Conservation (phyloP, 148 eudicot genomes). For the Rhododendron henanense region DNA sequence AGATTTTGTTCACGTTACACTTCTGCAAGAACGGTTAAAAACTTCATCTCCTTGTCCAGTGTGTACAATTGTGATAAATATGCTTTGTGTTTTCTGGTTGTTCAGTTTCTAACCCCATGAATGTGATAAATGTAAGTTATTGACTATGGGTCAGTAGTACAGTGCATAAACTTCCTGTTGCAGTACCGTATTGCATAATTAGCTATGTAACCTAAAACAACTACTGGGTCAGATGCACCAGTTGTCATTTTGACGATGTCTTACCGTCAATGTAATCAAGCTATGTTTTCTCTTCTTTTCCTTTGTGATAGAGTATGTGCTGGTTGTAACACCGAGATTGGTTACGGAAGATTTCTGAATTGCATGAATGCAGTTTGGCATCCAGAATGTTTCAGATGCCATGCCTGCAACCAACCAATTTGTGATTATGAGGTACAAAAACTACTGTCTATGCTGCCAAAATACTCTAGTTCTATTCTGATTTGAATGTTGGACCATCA, state of each 20-base stretch:
- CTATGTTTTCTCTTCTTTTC: neutral
- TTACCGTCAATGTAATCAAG: neutral
- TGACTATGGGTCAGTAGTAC: neutral
- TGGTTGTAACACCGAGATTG: slow-evolving; percentile 71
- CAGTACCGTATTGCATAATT: neutral
- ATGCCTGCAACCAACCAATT: slow-evolving; percentile 64
- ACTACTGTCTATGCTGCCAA: neutral
- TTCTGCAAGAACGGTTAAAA: neutral
- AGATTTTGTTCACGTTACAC: neutral
- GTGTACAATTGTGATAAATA: neutral
- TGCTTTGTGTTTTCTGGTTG: neutral
- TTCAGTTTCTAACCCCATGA: neutral
- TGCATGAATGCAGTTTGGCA: slow-evolving; percentile 91
- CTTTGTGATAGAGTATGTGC: slow-evolving; percentile 58
- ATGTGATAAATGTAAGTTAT: neutral
- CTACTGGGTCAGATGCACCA: neutral
- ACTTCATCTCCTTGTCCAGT: neutral
- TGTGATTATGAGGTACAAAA: slow-evolving; percentile 62
- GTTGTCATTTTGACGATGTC: neutral
- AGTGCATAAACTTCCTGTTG: neutral
- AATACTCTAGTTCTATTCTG: slow-evolving; percentile 4
- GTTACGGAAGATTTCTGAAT: slow-evolving; percentile 68
- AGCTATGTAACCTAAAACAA: neutral
- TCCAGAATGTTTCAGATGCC: slow-evolving; percentile 84
- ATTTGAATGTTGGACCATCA: neutral